Percentiles rank a stretch among this genome's conserved stretches.
These are phyloP conservation scores for Tephrocybe rancida DNA, from an alignment of 768 basidiomycete genomes.

Conservation along the genomic window DNA sequence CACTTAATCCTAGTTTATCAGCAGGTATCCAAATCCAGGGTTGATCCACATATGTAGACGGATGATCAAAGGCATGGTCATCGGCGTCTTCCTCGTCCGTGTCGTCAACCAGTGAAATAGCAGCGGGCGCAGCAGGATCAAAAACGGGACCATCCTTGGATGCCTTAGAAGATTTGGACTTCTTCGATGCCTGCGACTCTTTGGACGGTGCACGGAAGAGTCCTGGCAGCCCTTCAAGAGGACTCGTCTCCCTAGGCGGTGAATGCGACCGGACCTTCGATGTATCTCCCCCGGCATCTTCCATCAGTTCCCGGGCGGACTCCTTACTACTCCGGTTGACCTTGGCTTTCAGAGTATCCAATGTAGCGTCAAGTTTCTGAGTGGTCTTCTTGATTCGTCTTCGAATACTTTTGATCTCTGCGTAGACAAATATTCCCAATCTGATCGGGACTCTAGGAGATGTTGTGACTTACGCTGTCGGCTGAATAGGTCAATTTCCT, in stretches of 20 bases:
- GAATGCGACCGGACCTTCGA: not conserved
- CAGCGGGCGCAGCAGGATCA: slow-evolving; percentile 32
- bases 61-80: slow-evolving; percentile 49
- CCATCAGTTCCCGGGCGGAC: not conserved
- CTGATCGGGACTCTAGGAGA: not conserved
- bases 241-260: not conserved
- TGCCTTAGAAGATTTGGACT: slow-evolving; percentile 16
- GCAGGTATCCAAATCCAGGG: slow-evolving; percentile 50
- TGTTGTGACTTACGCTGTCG: slow-evolving; percentile 27
- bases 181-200: slow-evolving; percentile 10
- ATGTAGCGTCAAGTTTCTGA: slow-evolving; percentile 30
- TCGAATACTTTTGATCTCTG: slow-evolving; percentile 39
- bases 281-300: not conserved
- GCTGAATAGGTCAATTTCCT: slow-evolving; percentile 40
- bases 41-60: slow-evolving; percentile 47
- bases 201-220: slow-evolving; percentile 6
- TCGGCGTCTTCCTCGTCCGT: slow-evolving; percentile 34
- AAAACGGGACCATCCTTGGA: slow-evolving; percentile 22
- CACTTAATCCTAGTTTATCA: slow-evolving; percentile 44
- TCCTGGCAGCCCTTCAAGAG: slow-evolving; percentile 6
- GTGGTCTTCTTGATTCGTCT: slow-evolving; percentile 17
- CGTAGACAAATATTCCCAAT: not conserved
- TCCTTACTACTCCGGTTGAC: slow-evolving; percentile 22
- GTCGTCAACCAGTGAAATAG: slow-evolving; percentile 18
- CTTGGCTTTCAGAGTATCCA: slow-evolving; percentile 32